Evolutionary conservation across 129 eudicot species (phyloP), one percentile per base, ranked within the genome.

Genomic region (Flaveria sonorensis): DNA sequence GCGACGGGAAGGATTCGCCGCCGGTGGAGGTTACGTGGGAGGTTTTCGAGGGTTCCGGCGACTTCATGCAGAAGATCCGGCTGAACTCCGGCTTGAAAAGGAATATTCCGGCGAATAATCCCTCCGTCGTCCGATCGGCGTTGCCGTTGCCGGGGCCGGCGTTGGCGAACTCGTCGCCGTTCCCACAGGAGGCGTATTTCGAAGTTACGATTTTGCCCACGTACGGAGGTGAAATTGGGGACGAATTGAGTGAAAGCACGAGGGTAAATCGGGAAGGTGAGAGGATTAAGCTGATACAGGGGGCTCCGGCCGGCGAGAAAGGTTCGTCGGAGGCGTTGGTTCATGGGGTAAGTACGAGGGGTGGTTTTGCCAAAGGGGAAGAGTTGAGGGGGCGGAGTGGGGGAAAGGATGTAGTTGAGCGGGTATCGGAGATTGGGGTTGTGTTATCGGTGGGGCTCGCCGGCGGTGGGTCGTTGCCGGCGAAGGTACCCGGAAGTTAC

Each of bases 141-240:
- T 68, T 95, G 76, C 99, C 99, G 18, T 82, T 95, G 36, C 99
- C 99, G 0, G 99, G 99, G 2, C 99, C 99, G 30, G 81, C 81
- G 60, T 77, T 92, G 56, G 93, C 83, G 55, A 83, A 77, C 66
- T 81, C 87, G 2, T 79, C 90, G 1, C 84, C 93, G 43, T 95
- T 95, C 52, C 99, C 99, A 0, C 96, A 89, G 73, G 99, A 95
- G 55, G 94, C 99, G 10, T 94, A 89, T 76, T 91, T 94, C 30
- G 98, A 94, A 75, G 83, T 91, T n/a, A 91, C 89, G 50, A 79
- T 94, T 72, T 57, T 91, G 83, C 39, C 84, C 40, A 21, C 7
- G 0, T 12, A 21, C 16, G 90, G 23, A 0, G 63, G 45, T 55
- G 85, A 67, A 74, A 30, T 18, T 45, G 79, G 61, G 0, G 43